These are phyloP conservation scores for Dendrobium nobile DNA, from an alignment of 106 monocot genomes.

Conservation along the genomic window DNA sequence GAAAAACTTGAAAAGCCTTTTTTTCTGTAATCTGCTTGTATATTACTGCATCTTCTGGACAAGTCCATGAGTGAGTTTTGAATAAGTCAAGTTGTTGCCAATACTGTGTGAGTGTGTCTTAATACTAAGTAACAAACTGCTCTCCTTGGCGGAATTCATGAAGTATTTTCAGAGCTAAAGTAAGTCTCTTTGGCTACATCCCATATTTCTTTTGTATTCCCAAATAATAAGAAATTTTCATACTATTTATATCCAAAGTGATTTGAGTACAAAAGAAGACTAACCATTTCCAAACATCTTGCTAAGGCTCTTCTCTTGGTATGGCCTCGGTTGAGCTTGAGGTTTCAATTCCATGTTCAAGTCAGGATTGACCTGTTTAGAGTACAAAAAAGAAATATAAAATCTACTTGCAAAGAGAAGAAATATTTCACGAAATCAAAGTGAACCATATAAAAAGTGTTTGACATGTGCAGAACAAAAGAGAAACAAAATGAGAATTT, in stretches of 20 bases:
- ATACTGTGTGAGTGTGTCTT: no score
- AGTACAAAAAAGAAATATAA: neutral
- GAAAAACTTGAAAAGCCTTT: no score
- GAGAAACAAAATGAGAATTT: neutral
- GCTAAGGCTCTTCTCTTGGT: slow-evolving; percentile 99
- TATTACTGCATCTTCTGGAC: no score
- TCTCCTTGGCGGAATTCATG: no score
- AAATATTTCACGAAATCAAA: neutral
- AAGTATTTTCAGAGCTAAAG: no score
- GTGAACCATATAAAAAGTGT: neutral
- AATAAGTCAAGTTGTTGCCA: no score
- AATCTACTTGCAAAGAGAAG: neutral
- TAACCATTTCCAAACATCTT: slow-evolving; percentile 99
- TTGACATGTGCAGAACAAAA: neutral
- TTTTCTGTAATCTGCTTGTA: no score
- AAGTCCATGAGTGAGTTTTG: no score
- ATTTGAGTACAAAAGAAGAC: slow-evolving; percentile 5
- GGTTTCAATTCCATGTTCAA: slow-evolving; percentile 95
- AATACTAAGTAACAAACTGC: no score
- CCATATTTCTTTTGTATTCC: no score
- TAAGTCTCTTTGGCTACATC: no score
- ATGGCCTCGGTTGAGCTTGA: slow-evolving; percentile 96
- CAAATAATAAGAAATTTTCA: no score
- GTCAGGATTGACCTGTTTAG: slow-evolving; percentile 82
- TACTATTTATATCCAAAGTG: neutral